Evolutionary conservation across 2,329 filamentous ascomycete species (phyloP).

Genomic region (Diaporthe aspalathi): DNA sequence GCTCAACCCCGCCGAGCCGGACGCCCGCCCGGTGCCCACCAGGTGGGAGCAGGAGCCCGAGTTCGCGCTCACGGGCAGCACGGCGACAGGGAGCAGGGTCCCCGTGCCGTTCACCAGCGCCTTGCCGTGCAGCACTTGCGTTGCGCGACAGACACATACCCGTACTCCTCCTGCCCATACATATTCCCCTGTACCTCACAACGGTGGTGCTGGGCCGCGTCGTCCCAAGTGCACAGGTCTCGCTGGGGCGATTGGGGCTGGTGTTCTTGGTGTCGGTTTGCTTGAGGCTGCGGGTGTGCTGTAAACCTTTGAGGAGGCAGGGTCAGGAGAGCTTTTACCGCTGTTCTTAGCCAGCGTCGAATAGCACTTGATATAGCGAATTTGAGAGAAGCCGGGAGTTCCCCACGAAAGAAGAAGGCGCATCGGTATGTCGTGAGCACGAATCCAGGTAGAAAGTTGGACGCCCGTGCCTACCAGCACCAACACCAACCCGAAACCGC

Average conservation of each 20-base stretch:
- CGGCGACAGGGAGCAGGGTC: constrained; percentile 47
- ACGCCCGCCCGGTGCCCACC: constrained; percentile 51
- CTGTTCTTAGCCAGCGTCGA: too few relatives aligned
- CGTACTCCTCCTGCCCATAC: neutral
- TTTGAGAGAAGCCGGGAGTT: too few relatives aligned
- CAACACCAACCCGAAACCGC: too few relatives aligned
- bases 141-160: constrained; percentile 50
- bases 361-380: neutral
- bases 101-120: constrained; percentile 18
- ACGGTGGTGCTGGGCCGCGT: neutral
- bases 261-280: constrained; percentile 1
- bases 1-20: constrained; percentile 55
- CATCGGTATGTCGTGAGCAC: too few relatives aligned
- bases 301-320: neutral
- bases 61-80: constrained; percentile 41
- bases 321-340: too few relatives aligned
- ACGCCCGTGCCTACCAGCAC: too few relatives aligned
- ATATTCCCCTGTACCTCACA: neutral
- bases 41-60: constrained; percentile 51
- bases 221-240: constrained; percentile 10
- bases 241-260: neutral
- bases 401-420: too few relatives aligned
- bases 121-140: constrained; percentile 52
- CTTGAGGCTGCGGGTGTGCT: constrained; percentile 9
- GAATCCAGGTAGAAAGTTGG: too few relatives aligned